phyloP scores from a whole-genome alignment of 805 yeast genomes.

The Saccharomycopsis synnaedendra region DNA sequence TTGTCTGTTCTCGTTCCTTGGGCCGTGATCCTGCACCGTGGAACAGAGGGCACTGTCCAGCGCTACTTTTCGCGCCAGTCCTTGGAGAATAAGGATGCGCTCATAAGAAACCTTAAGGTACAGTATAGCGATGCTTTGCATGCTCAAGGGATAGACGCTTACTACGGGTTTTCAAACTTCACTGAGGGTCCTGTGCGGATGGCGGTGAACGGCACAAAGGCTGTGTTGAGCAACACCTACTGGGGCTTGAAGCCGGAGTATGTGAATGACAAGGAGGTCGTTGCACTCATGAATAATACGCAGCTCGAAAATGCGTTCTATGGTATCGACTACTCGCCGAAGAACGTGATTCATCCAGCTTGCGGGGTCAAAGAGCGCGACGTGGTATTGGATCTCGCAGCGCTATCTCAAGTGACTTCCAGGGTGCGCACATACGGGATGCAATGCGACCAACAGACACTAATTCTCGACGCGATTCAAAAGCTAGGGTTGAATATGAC shows the following conservation, averaged over 20 bases:
- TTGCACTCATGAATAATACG: constrained; percentile 26
- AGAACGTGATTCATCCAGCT: constrained; percentile 35
- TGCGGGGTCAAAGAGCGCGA: constrained; percentile 42
- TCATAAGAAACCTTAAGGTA: constrained; percentile 15
- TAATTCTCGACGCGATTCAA: constrained; percentile 40
- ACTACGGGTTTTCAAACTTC: too few species aligned
- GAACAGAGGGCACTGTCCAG: constrained; percentile 22
- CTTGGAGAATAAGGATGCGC: constrained; percentile 18
- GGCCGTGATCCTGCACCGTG: constrained; percentile 22
- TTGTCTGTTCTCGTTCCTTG: constrained; percentile 11
- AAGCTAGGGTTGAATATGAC: constrained; percentile 42
- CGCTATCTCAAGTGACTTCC: constrained; percentile 46
- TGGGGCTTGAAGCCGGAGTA: constrained; percentile 25
- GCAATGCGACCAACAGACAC: constrained; percentile 46
- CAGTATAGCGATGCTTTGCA: not conserved
- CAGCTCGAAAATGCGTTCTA: constrained; percentile 30
- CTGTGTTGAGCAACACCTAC: constrained; percentile 17
- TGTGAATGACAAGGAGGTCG: constrained; percentile 25
- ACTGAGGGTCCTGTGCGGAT: too few species aligned
- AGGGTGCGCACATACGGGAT: constrained; percentile 49
- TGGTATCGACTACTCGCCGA: constrained; percentile 54
- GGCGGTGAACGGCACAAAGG: too few species aligned
- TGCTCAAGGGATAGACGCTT: not conserved
- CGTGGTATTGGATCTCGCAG: constrained; percentile 43
- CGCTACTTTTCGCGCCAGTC: constrained; percentile 23